A percentile compares a stretch with the other conserved stretches of the same genome.
Evolutionary conservation across 129 eudicot genomes (phyloP).

Genomic region (Pseudognaphalium luteoalbum): DNA sequence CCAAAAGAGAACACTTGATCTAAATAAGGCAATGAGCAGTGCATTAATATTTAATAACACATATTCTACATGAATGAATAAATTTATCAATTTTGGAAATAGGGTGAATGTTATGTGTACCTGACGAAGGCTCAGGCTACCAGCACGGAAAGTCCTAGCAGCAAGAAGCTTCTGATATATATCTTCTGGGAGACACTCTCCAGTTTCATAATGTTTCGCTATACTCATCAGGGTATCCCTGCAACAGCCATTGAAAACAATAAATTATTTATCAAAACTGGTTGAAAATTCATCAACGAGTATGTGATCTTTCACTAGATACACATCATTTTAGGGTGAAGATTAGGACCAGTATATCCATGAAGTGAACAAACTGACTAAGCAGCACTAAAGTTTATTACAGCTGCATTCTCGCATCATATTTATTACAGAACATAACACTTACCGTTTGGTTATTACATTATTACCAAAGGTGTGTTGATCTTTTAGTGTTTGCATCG

Average conservation of each 20-base stretch:
- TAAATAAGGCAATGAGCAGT: neutral
- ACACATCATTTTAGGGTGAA: neutral
- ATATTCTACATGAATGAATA: neutral
- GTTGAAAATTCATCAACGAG: neutral
- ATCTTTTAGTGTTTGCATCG: neutral
- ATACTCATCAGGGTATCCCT: constrained; percentile 94
- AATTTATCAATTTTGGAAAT: neutral
- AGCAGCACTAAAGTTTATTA: neutral
- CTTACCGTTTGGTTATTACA: neutral
- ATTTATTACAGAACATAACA: neutral
- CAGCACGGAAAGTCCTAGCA: constrained; percentile 87
- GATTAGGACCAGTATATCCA: neutral
- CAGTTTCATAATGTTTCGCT: constrained; percentile 95
- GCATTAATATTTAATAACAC: neutral
- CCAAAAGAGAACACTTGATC: neutral
- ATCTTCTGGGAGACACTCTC: constrained; percentile 81
- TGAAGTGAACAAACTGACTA: neutral
- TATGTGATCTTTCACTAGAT: neutral
- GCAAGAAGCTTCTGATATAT: constrained; percentile 88
- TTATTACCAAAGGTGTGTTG: neutral
- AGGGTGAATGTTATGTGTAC: constrained; percentile 32
- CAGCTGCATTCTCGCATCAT: neutral
- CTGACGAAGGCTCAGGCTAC: constrained; percentile 85
- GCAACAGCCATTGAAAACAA: constrained; percentile 9
- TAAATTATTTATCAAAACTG: neutral